Base-by-base conservation (phyloP, 2,329 filamentous ascomycete genomes). In the Phyllosticta citriasiana region DNA sequence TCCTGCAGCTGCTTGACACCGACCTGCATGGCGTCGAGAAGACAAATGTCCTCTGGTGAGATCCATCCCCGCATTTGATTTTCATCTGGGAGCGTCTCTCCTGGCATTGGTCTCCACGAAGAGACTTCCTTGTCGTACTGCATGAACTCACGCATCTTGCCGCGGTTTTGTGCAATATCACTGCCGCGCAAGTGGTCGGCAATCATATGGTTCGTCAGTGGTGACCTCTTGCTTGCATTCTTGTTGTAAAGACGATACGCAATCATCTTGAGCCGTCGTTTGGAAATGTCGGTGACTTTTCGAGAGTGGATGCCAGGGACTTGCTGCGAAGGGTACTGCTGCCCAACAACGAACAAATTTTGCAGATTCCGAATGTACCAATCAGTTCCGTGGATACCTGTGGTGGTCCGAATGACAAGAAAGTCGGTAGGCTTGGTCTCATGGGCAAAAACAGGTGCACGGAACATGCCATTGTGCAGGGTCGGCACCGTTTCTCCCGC, bases 141-240 rank as follows among this genome's bases (percentile, higher is more conserved):
- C 67, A 99, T 86, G 72, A 99, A 97, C 68, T 99, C 94, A 69
- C 97, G 94, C 76, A 99, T 87, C 74, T 97, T 97, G 69, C 96
- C 92, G 35, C 94, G 85, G 67, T 97, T 97, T 71, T 97, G 93
- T 61, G 94, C 91, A 70, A 97, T 93, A 22, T 90, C 94, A 5
- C 91, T 94, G 50, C 94, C 93, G 7, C 91, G 89, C 64, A 97
- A 90, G 72, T 99, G 94, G 53, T 86, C 69, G 66, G 77, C 76
- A 67, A 81, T 77, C 64, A 77, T 76, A 62, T 77, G 74, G 60
- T 81, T 88, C 2, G 92, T 97, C 47, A 99, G 88, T 2, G 40
- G 40, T n/a, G 40, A 47, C 68, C 93, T 89, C 33, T 52, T 26
- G 12, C 40, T 57, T n/a, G 84, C 84, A 16, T 96, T 84, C 24